Percentiles rank a stretch among this genome's conserved stretches.
These are phyloP conservation scores for Cardamine chenopodiifolia DNA, from an alignment of 345 rosid species.

Conservation along the genomic window DNA sequence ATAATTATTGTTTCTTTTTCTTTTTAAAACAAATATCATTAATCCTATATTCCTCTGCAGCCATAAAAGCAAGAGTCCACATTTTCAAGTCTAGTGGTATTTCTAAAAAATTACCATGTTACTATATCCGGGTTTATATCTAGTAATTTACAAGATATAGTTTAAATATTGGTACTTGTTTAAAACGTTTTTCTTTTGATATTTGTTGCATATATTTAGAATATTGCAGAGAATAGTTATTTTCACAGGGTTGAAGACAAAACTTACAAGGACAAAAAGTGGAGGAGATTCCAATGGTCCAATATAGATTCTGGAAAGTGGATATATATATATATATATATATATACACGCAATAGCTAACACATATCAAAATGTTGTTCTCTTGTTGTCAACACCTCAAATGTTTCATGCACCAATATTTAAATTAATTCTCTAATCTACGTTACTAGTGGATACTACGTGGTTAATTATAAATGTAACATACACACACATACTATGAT, in stretches of 20 bases:
- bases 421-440: not conserved
- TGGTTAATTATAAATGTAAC: not conserved
- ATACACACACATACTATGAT: not conserved
- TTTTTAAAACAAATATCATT: not conserved
- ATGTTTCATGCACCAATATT: not conserved
- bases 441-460: not conserved
- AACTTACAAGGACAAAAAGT: slow-evolving; percentile 14
- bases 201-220: not conserved
- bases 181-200: not conserved
- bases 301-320: slow-evolving; percentile 11
- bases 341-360: slow-evolving; percentile 32
- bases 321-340: no score
- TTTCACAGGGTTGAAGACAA: slow-evolving; percentile 27
- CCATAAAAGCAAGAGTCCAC: not conserved
- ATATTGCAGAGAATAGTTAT: slow-evolving; percentile 10
- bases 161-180: not conserved
- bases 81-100: not conserved
- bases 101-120: not conserved
- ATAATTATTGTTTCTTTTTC: slow-evolving; percentile 8
- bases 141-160: not conserved
- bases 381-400: slow-evolving; percentile 3
- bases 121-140: not conserved
- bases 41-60: slow-evolving; percentile 1
- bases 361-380: not conserved
- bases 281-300: slow-evolving; percentile 36